Percentiles rank a stretch among this genome's conserved stretches.
Evolutionary conservation across 73 alveolate genomes (phyloP).

Genomic region (Tetrahymena thermophila): DNA sequence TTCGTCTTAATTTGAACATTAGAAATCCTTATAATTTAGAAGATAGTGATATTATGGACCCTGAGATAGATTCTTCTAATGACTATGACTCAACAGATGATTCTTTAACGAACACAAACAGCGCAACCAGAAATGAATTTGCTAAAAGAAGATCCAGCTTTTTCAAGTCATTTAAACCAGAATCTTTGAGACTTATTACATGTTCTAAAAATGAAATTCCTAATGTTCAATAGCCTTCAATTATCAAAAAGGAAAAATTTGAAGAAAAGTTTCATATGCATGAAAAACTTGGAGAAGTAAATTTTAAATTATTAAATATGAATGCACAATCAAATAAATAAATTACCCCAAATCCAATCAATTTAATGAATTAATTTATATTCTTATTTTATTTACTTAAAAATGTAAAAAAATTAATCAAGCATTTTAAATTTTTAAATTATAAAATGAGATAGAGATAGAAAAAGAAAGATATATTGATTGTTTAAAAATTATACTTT

Average conservation of each 20-base stretch:
- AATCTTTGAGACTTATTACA: not conserved
- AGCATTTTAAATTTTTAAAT: not conserved
- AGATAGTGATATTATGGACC: not conserved
- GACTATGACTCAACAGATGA: not conserved
- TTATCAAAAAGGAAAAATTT: not conserved
- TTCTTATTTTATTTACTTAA: not conserved
- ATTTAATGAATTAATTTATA: not conserved
- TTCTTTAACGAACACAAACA: not conserved
- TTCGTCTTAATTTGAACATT: not conserved
- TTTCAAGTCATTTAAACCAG: not conserved
- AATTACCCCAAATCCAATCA: not conserved
- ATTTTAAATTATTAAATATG: not conserved
- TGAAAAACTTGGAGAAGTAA: not conserved
- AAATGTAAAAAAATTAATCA: no score
- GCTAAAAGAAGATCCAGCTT: not conserved
- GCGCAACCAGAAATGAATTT: not conserved
- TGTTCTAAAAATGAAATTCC: not conserved
- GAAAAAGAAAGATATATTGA: not conserved
- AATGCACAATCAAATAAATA: not conserved
- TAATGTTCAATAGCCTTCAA: not conserved
- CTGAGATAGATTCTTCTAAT: not conserved
- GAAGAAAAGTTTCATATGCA: not conserved
- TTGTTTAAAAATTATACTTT: not conserved
- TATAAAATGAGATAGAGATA: not conserved
- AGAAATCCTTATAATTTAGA: not conserved